phyloP scores from a whole-genome alignment of 2,329 filamentous ascomycete genomes.

The Stagonosporopsis vannaccii region DNA sequence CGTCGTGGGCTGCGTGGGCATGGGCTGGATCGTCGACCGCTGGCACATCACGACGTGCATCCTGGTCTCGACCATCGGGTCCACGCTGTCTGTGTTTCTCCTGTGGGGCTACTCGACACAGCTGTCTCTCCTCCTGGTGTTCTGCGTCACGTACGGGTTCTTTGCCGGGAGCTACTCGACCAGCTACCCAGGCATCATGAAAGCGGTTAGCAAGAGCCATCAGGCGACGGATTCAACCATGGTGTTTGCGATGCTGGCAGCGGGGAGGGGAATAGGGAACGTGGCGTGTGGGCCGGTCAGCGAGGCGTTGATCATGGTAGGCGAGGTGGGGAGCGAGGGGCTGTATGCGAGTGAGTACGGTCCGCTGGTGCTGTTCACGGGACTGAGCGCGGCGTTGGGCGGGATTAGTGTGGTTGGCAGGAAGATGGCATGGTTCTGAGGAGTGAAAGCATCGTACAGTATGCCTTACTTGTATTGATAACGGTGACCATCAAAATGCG shows the following conservation, averaged over 20 bases:
- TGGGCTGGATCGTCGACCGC: slow-evolving; percentile 52
- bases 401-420: slow-evolving; percentile 34
- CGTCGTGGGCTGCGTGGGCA: slow-evolving; percentile 46
- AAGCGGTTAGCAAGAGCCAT: slow-evolving; percentile 24
- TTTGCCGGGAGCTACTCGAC: slow-evolving; percentile 40
- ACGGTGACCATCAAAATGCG: too few relatives aligned
- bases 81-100: slow-evolving; percentile 52
- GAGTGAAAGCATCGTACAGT: too few relatives aligned
- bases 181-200: slow-evolving; percentile 39
- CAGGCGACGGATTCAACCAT: slow-evolving; percentile 47
- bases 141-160: slow-evolving; percentile 47
- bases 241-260: slow-evolving; percentile 56
- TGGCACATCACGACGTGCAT: slow-evolving; percentile 53
- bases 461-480: too few relatives aligned
- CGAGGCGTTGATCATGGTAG: slow-evolving; percentile 50
- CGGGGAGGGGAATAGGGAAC: slow-evolving; percentile 59
- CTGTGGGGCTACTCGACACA: slow-evolving; percentile 57
- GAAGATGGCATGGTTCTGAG: slow-evolving; percentile 23
- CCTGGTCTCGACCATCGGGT: slow-evolving; percentile 52
- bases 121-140: slow-evolving; percentile 43
- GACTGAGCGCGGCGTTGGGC: slow-evolving; percentile 47
- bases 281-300: slow-evolving; percentile 60
- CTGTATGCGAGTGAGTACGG: slow-evolving; percentile 55
- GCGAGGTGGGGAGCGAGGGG: slow-evolving; percentile 23
- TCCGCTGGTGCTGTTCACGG: slow-evolving; percentile 52